Base-by-base conservation (phyloP, 1,284 basidiomycete genomes). In the Tylopilus sp. region DNA sequence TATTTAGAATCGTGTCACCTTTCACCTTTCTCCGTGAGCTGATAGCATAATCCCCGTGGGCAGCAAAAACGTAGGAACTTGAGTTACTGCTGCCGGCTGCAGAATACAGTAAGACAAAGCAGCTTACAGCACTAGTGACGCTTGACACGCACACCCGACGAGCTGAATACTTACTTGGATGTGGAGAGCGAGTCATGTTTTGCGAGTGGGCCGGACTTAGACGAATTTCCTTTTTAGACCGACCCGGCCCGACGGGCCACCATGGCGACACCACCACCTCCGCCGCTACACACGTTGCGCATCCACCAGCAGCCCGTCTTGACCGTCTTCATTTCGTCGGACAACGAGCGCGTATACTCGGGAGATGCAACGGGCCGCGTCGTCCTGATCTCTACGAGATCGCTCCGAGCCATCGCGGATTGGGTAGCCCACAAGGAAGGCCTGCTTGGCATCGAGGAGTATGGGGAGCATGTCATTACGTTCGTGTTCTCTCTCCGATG, bases 371-470 rank as follows among this genome's bases (percentile, higher is more conserved):
- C 83, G 15, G 93, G 93, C 5, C 75, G 72, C 11, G 83, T 93
- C 26, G 78, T 85, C 9, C 72, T 90, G 47, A 89, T 87, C 0
- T 89, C 88, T 31, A 85, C 92, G 3, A 73, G 79, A 24, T 82
- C 84, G 1, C 74, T 94, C 20, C 81, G 94, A 19, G 75, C 90
- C 0, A 73, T 90, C 15, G 76, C 83, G 2, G 74, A 77, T 13
- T 97, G 93, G 93, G 75, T 76, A 46, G 86, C 92, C 1, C 94
- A 97, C 68, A 74, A 78, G 2, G 87, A 89, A 39, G 79, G 85
- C 2, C 68, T 95, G 15, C 75, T 95, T 10, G 88, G 88, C 1
- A 70, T 95, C 11, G 79, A 90, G 64, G 90, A 94, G 72, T 86
- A 84, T 80, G 76, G 73, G 10, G 69, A 75, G 1, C 70, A 71